Conservation (phyloP, 345 rosid species). For the Raphanus sativus region DNA sequence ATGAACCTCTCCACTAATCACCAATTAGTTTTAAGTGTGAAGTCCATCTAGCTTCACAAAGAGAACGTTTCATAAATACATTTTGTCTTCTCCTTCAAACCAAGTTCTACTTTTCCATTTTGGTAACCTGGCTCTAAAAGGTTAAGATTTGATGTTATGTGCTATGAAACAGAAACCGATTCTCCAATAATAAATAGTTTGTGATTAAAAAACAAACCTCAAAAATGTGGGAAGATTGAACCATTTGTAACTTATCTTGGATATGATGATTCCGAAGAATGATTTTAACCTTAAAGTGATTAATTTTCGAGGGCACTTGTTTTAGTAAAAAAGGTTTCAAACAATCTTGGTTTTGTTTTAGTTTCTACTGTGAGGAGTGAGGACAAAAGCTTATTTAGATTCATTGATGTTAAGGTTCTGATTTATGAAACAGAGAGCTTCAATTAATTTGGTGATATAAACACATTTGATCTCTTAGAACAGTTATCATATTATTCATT, state of each 20-base stretch:
- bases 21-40: too few species aligned
- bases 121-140: not conserved
- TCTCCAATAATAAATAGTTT: not conserved
- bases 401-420: not conserved
- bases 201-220: not conserved
- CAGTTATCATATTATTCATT: constrained; percentile 1
- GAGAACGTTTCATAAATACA: not conserved
- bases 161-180: constrained; percentile 3
- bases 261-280: not conserved
- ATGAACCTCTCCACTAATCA: too few species aligned
- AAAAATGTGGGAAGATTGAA: constrained; percentile 4
- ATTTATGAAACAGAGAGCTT: constrained; percentile 10
- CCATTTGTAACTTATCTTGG: constrained; percentile 1
- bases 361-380: not conserved
- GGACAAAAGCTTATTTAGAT: not conserved
- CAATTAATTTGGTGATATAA: constrained; percentile 7
- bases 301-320: not conserved
- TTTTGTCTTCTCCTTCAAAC: not conserved
- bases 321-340: constrained; percentile 11
- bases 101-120: not conserved
- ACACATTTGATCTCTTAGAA: constrained; percentile 10
- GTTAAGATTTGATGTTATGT: not conserved
- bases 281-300: constrained; percentile 18
- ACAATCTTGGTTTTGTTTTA: not conserved
- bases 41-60: too few species aligned